phyloP scores from a whole-genome alignment of 495 filamentous ascomycete genomes.

The Aspergillus mulundensis region DNA sequence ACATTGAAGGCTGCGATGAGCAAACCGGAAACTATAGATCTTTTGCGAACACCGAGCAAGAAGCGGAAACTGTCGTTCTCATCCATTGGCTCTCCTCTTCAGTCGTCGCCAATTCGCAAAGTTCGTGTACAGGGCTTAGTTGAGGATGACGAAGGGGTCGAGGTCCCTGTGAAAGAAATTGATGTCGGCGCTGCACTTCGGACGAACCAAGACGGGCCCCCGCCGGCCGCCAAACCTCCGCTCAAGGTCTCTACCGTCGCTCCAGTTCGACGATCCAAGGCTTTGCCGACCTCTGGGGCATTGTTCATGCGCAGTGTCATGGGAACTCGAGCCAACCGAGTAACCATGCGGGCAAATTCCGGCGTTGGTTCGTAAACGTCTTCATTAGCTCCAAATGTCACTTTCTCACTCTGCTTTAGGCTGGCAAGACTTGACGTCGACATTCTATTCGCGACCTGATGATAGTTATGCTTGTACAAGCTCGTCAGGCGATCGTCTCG shows the following conservation, averaged over 20 bases:
- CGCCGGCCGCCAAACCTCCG: conserved; percentile 19
- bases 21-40: conserved; percentile 29
- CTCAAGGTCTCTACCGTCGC: conserved; percentile 33
- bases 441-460: conserved; percentile 64
- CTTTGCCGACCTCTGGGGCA: conserved; percentile 38
- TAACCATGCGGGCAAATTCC: conserved; percentile 37
- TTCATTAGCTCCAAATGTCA: conserved; percentile 12
- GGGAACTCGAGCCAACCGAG: conserved; percentile 31
- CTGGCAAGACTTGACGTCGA: conserved; percentile 69
- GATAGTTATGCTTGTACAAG: conserved; percentile 61
- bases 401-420: conserved; percentile 34
- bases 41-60: conserved; percentile 35
- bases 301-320: conserved; percentile 40
- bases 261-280: conserved; percentile 39
- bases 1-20: conserved; percentile 32
- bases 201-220: conserved; percentile 13
- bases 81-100: conserved; percentile 48
- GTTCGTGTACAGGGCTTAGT: conserved; percentile 31
- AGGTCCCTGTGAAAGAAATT: conserved; percentile 29
- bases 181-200: conserved; percentile 19
- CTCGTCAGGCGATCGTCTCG: conserved; percentile 47
- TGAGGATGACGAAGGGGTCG: conserved; percentile 33
- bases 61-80: conserved; percentile 45
- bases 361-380: conserved; percentile 37
- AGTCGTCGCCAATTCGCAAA: conserved; percentile 52